Conservation (phyloP, 345 rosid species). For the Populus ilicifolia region DNA sequence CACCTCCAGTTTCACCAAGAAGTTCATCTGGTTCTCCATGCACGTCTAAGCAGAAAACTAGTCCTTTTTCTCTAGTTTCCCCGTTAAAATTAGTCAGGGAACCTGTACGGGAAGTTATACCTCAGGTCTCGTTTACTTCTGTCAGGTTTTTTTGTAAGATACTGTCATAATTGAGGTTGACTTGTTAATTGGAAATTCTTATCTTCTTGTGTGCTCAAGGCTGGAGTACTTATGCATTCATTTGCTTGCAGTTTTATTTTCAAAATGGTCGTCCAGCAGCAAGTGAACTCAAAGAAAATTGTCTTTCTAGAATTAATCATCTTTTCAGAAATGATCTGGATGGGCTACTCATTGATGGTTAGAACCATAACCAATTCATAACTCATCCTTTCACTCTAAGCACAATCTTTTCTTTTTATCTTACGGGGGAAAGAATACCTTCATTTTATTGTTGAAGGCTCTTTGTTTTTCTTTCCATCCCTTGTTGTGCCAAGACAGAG, state of each 20-base stretch:
- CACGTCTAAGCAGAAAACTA: conserved; percentile 20
- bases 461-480: neutral
- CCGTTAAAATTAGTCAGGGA: conserved; percentile 22
- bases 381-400: neutral
- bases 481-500: neutral
- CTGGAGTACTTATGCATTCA: neutral
- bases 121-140: conserved; percentile 25
- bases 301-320: conserved; percentile 19
- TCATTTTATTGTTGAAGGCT: neutral
- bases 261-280: conserved; percentile 29
- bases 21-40: conserved; percentile 33
- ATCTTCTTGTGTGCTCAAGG: neutral
- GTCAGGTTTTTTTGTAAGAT: conserved; percentile 2
- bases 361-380: conserved; percentile 1
- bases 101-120: conserved; percentile 24
- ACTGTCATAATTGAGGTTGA: conserved; percentile 4
- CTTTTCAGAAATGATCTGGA: conserved; percentile 14
- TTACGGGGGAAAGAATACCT: neutral
- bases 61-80: conserved; percentile 22
- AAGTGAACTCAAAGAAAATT: conserved; percentile 24
- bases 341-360: conserved; percentile 26
- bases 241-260: conserved; percentile 29
- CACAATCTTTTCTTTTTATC: neutral
- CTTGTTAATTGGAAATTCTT: neutral
- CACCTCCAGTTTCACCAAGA: conserved; percentile 35